Conservation (phyloP, 768 basidiomycete genomes). For the Naematelia encephala region DNA sequence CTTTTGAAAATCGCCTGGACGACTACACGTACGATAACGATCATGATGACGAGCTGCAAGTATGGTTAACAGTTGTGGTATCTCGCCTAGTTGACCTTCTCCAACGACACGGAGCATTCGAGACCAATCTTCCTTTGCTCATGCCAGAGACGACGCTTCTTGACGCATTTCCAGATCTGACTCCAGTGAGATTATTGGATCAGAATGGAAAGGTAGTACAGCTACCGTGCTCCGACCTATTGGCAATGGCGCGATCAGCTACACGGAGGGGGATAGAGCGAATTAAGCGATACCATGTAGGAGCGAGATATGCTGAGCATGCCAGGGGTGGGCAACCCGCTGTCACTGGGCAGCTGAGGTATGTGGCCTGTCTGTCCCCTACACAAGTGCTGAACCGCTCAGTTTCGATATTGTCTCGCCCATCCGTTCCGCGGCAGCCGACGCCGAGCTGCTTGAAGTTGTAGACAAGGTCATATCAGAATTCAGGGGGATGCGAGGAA, state of each 20-base stretch:
- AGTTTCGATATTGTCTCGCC: constrained; percentile 49
- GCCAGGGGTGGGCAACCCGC: constrained; percentile 40
- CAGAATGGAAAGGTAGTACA: constrained; percentile 49
- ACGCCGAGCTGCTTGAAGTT: constrained; percentile 45
- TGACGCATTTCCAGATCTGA: constrained; percentile 58
- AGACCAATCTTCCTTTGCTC: constrained; percentile 79
- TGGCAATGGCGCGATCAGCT: constrained; percentile 43
- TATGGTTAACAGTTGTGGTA: constrained; percentile 67
- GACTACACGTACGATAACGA: constrained; percentile 74
- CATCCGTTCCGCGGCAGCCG: constrained; percentile 38
- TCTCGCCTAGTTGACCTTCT: constrained; percentile 75
- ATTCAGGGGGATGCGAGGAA: constrained; percentile 36
- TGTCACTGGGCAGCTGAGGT: constrained; percentile 40
- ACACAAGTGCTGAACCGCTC: not conserved
- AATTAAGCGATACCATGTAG: constrained; percentile 49
- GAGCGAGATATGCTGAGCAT: constrained; percentile 32
- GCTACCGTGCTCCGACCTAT: constrained; percentile 38
- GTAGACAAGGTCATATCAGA: constrained; percentile 47
- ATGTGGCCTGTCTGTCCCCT: constrained; percentile 2
- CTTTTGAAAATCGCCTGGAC: constrained; percentile 57
- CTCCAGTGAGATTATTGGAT: constrained; percentile 73
- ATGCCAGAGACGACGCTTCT: constrained; percentile 61
- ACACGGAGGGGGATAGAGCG: constrained; percentile 42
- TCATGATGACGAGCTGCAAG: constrained; percentile 66
- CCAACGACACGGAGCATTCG: constrained; percentile 82